Conservation (phyloP, 2,329 filamentous ascomycete species). For the Paraconiothyrium brasiliense region DNA sequence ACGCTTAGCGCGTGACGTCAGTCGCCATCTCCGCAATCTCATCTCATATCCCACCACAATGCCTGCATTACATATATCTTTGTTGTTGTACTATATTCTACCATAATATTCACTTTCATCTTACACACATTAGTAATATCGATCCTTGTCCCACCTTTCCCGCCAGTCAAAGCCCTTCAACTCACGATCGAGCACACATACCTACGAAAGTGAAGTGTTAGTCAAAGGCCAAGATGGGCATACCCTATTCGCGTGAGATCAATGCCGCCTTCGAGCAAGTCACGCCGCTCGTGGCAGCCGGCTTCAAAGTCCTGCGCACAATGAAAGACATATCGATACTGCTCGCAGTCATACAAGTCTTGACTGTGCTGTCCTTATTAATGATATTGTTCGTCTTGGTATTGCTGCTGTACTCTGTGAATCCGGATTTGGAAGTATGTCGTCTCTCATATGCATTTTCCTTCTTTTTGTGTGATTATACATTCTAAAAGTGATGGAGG, state of each 20-base stretch:
- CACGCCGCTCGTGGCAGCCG: constrained; percentile 60
- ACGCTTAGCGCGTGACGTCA: not conserved
- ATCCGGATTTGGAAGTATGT: constrained; percentile 57
- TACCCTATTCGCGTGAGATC: constrained; percentile 63
- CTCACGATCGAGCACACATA: constrained; percentile 7
- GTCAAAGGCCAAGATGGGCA: constrained; percentile 52
- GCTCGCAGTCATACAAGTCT: constrained; percentile 58
- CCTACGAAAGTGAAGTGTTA: too few relatives aligned
- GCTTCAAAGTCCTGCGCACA: constrained; percentile 60
- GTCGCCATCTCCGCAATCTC: not conserved
- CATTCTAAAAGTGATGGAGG: not conserved
- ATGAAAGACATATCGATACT: constrained; percentile 61
- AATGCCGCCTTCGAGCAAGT: constrained; percentile 63
- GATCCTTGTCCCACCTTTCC: not conserved
- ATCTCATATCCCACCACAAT: not conserved
- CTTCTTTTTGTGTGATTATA: not conserved
- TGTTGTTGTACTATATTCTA: not conserved
- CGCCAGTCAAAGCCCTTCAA: not conserved
- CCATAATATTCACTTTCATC: not conserved
- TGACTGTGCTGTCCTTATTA: constrained; percentile 54
- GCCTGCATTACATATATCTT: not conserved
- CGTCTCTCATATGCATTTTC: not conserved
- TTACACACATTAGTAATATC: not conserved
- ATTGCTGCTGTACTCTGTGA: constrained; percentile 56
- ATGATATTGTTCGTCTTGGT: constrained; percentile 53